Base-by-base conservation (phyloP, 106 monocot species). In the Dendrobium catenatum region DNA sequence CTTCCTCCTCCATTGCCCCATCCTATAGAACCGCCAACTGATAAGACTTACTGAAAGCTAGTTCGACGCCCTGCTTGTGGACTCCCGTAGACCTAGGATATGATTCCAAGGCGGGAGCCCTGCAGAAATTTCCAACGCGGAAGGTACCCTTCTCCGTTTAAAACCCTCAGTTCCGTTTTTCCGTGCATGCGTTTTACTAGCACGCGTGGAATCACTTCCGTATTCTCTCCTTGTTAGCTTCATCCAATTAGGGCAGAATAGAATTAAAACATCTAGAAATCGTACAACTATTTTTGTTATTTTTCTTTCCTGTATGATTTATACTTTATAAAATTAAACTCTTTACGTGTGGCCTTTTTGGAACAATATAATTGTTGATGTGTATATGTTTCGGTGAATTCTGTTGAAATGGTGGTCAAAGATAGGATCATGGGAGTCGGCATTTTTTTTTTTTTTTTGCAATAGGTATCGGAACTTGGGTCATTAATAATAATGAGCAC, bases 71-170 rank as follows among this genome's bases (percentile, higher is more conserved):
- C 26, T 66, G n/a, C 6, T 66, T 66, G 27, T 33, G 29, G 72
- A 41, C 40, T 72, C 33, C 15, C n/a, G 16, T 72, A 9, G 26
- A 22, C 13, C 24, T 16, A 5, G 10, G 19, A n/a, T 16, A 91
- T 89, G 88, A 88, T 74, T 54, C 78, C 85, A 73, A 84, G 89
- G 73, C 87, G 81, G 74, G 88, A 91, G 76, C 79, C 76, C 47
- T 91, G 91, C 76, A 82, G 89, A 55, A 86, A 91, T 55, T 91
- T 87, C 68, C 91, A 84, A 33, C 86, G 86, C 33, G 91, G 91
- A 78, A 89, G 88, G 91, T 91, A 58, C 42, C 26, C 31, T 44
- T 74, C 29, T 47, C 20, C 37, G 37, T 70, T 37, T 70, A 31
- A 61, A 70, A 70, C 15, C n/a, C 70, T 31, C 6, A 7, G 1